Evolutionary conservation across 495 filamentous ascomycete species (phyloP), one percentile per base, ranked within the genome.

Genomic region (Aspergillus sclerotioniger): DNA sequence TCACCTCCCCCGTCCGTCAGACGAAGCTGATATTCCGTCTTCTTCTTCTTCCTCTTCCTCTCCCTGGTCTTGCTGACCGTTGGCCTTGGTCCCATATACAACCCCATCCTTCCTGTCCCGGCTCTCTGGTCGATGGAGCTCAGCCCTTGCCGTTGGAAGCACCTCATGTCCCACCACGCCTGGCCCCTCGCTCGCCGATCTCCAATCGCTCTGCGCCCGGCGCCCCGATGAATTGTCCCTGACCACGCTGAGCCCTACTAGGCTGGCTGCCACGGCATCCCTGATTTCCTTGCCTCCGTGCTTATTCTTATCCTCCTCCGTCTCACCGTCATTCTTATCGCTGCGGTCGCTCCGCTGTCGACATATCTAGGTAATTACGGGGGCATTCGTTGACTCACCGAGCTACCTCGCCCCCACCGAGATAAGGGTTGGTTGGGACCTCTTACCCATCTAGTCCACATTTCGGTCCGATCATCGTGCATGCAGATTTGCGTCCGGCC

Each of bases 181-280:
- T 59, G 53, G 59, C 56, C 54, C 54, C 54, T 45, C 41, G 45
- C 60, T 53, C 39, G 35, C 59, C 45, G 39, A 41, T 32, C 20
- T 15, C 51, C 51, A 43, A 54, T 21, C 49, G 13, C 37, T 58
- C 28, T 29, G 56, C 43, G 53, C 46, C 54, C 33, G 20, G 55
- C 31, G 31, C 47, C 52, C 47, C 55, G 58, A 55, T 63, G 63
- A 66, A 59, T 50, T 58, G 63, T 61, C 58, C 57, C 45, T 59
- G 57, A 61, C 58, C 53, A 47, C 53, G 48, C 21, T 55, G 43
- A 46, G 43, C 45, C 37, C 41, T 55, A 41, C 47, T 39, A 54
- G 29, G 37, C 45, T 50, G 58, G 16, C 32, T 49, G 47, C 44
- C 20, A 51, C 54, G 58, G 41, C 55, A 57, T 58, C 31, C 56